These are phyloP conservation scores for Tetracentron sinense DNA, from an alignment of 164 flowering plant species.

Conservation along the genomic window DNA sequence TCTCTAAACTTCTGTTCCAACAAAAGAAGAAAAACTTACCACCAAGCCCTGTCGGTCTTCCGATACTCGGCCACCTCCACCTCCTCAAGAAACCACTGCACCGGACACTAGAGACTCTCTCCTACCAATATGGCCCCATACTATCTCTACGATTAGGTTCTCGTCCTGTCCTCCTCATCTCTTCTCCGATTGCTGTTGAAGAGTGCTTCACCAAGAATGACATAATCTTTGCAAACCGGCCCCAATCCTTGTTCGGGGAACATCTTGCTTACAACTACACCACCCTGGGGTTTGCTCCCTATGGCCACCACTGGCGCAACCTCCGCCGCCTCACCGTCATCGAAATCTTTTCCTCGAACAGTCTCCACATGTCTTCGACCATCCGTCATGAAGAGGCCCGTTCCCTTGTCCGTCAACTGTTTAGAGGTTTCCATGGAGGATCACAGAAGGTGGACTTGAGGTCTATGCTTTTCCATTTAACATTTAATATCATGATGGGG, in stretches of 20 bases:
- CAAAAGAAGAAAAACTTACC: slow-evolving; percentile 10
- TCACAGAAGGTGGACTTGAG: slow-evolving; percentile 7
- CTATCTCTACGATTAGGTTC: slow-evolving; percentile 18
- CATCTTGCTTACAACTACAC: slow-evolving; percentile 19
- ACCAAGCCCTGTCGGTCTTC: slow-evolving; percentile 21
- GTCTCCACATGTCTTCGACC: slow-evolving; percentile 8
- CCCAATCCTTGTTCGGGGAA: slow-evolving; percentile 13
- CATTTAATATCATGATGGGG: not conserved
- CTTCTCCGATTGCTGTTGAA: slow-evolving; percentile 11
- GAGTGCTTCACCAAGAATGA: not conserved
- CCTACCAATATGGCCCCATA: slow-evolving; percentile 25
- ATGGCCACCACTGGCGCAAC: slow-evolving; percentile 27
- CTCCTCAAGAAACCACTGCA: slow-evolving; percentile 28
- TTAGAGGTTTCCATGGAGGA: not conserved
- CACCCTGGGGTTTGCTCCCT: slow-evolving; percentile 11
- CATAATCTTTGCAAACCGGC: not conserved
- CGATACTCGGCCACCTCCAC: slow-evolving; percentile 36
- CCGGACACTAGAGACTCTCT: slow-evolving; percentile 17
- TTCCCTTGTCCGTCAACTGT: slow-evolving; percentile 2
- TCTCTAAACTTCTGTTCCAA: not conserved
- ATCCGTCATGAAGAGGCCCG: slow-evolving; percentile 12
- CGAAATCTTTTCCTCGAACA: slow-evolving; percentile 13
- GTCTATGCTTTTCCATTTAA: not conserved
- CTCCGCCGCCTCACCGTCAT: slow-evolving; percentile 15
- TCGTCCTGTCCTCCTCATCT: slow-evolving; percentile 13